Evolutionary conservation across 2,329 filamentous ascomycete genomes (phyloP).

Genomic region (Lachnellula suecica): DNA sequence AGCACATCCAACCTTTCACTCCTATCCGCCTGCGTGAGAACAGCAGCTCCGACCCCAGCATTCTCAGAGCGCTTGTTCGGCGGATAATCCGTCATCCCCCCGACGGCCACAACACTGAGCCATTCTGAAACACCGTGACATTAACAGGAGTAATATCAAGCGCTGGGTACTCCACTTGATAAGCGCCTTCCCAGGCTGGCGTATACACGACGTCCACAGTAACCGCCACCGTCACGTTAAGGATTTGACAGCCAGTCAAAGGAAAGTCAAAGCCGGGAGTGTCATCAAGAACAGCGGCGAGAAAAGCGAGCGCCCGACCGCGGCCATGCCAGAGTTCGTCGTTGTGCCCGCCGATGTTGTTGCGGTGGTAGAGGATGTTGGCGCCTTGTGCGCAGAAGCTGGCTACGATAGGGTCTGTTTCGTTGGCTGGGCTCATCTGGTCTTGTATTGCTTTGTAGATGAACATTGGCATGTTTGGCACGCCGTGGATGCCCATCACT

Average conservation of each 20-base stretch:
- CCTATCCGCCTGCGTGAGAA: too few species aligned
- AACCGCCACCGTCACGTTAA: constrained; percentile 5
- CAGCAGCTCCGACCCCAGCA: too few species aligned
- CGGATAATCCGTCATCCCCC: too few species aligned
- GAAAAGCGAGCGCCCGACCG: constrained; percentile 32
- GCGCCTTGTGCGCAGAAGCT: constrained; percentile 41
- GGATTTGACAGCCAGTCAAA: background rate
- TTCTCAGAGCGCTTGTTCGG: too few species aligned
- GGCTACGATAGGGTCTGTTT: constrained; percentile 43
- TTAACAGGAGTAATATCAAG: background rate
- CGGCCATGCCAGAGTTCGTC: constrained; percentile 35
- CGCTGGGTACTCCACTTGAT: background rate
- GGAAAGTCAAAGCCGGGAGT: background rate
- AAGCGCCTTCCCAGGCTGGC: background rate
- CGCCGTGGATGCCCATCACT: constrained; percentile 34
- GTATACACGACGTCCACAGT: background rate
- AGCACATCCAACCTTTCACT: too few species aligned
- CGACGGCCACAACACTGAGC: background rate
- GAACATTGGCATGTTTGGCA: constrained; percentile 47
- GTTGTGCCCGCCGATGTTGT: constrained; percentile 42
- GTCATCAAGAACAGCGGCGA: constrained; percentile 15
- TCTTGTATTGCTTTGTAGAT: constrained; percentile 50
- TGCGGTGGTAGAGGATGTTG: constrained; percentile 44
- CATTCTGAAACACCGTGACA: background rate
- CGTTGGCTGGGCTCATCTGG: constrained; percentile 41